Evolutionary conservation across 208 protist genomes (phyloP), one percentile per base, ranked within the genome.

Genomic region (Acanthamoeba triangularis): DNA sequence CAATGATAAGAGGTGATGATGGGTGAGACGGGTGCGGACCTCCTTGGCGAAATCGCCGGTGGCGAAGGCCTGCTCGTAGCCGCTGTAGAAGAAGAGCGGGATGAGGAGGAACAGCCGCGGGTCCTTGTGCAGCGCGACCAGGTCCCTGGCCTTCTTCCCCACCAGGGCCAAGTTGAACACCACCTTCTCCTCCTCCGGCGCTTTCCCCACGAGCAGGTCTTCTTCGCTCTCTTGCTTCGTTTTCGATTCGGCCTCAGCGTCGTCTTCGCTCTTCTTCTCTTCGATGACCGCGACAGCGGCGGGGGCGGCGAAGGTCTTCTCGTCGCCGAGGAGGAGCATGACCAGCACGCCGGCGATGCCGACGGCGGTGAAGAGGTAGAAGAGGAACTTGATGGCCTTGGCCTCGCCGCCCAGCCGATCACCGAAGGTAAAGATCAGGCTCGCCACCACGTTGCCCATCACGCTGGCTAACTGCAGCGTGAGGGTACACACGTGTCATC

Each of bases 21-120:
- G 37, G 3, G 1, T 41, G 37, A 3, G 28, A 4, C 16, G 61
- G 28, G 37, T 41, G 28, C 61, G 61, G 61, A 82, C 72, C 72
- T 82, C 74, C n/a, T 82, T 82, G 74, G 82, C 54, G 67, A 90
- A 90, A 49, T 90, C 82, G 28, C 82, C 82, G 8, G 54, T 67
- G 30, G 82, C 54, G 30, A 90, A 90, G 41, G 52, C 82, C 54
- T 90, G 82, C 54, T 90, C 82, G 44, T 67, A 90, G 37, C 82
- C 82, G 54, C 52, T 90, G 54, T 90, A 90, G 33, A 90, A 67
- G 35, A 90, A 65, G 49, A 90, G 44, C 52, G 82, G 82, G 52
- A 90, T 90, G 28, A 90, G 54, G 25, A 90, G 82, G 52, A 90
- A 90, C 28, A 90, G 44, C 28, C 82, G 82, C 82, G 54, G 52